Base-by-base conservation (phyloP, 306 rosid genomes). In the Malus orientalis region DNA sequence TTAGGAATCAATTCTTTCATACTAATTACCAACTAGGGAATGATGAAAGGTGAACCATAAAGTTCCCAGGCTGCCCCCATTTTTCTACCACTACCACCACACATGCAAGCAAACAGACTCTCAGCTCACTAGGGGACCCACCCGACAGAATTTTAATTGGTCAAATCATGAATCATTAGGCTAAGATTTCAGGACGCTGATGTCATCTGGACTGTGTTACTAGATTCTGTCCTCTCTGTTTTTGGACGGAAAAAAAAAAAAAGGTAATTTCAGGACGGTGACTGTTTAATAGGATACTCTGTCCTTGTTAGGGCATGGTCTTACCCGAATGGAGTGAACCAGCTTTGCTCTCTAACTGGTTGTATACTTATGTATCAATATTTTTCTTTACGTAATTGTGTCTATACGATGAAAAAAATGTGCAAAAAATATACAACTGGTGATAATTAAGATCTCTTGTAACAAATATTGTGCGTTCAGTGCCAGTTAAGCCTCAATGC, bases 91-190 rank as follows among this genome's bases (percentile, higher is more conserved):
- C 23, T 15, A 49, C 8, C 55, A 38, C 42, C 73, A 74, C 71
- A 78, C 61, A 68, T 74, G 71, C 76, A 74, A 63, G 79, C 36
- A 76, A 76, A 55, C 30, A 32, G 38, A 13, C 36, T 20, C 62
- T 51, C 74, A 78, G 38, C 73, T 69, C 68, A 73, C 25, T 32
- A 4, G 13, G 73, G 82, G 65, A 61, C 78, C 81, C 67, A 49
- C 38, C 73, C 67, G 6, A 27, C 71, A 33, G 20, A 47, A 55
- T 68, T 76, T 67, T 14, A 27, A 18, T 23, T 53, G 65, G 70
- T 67, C 80, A 76, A 79, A 71, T 76, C 72, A 71, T 67, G 16
- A 19, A n/a, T 57, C 61, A 2, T 61, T 54, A 45, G 54, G 65
- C 58, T 33, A 51, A 70, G 67, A 38, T 54, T 47, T 22, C 13